A percentile compares a stretch with the other conserved stretches of the same genome.
Conservation (phyloP, 2,329 filamentous ascomycete species). For the Malbranchea cinnamomea region DNA sequence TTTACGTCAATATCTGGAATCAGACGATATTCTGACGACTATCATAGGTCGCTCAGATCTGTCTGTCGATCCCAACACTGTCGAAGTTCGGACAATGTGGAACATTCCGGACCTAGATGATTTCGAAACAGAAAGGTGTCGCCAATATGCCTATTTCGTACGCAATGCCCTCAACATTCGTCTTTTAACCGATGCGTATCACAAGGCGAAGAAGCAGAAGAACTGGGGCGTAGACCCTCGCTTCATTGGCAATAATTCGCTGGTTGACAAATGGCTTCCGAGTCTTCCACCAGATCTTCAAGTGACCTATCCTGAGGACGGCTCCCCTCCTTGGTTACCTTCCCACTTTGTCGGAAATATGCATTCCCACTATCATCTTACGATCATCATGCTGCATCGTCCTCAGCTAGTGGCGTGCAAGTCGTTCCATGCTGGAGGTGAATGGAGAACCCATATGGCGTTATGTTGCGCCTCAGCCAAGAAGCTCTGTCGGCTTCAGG, state of each 20-base stretch:
- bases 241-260: conserved; percentile 63
- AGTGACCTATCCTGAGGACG: conserved; percentile 62
- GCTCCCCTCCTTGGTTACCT: conserved; percentile 66
- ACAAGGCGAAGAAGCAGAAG: conserved; percentile 56
- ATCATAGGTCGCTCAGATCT: conserved; percentile 59
- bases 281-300: conserved; percentile 67
- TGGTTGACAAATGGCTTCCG: conserved; percentile 59
- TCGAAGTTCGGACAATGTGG: conserved; percentile 56
- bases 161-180: conserved; percentile 65
- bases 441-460: conserved; percentile 80
- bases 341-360: conserved; percentile 82
- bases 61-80: conserved; percentile 55
- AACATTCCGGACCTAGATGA: conserved; percentile 54
- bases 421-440: conserved; percentile 51
- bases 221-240: conserved; percentile 81
- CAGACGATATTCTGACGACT: conserved; percentile 14
- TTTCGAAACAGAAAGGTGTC: conserved; percentile 59
- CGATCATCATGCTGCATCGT: conserved; percentile 71
- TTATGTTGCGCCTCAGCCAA: conserved; percentile 76
- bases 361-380: conserved; percentile 77
- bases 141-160: conserved; percentile 71
- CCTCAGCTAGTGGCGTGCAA: conserved; percentile 72
- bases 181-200: conserved; percentile 60
- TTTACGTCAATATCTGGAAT: conserved; percentile 11
- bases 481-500: conserved; percentile 70